Conservation (phyloP, 352 stramenopile genomes). For the Globisporangium splendens region DNA sequence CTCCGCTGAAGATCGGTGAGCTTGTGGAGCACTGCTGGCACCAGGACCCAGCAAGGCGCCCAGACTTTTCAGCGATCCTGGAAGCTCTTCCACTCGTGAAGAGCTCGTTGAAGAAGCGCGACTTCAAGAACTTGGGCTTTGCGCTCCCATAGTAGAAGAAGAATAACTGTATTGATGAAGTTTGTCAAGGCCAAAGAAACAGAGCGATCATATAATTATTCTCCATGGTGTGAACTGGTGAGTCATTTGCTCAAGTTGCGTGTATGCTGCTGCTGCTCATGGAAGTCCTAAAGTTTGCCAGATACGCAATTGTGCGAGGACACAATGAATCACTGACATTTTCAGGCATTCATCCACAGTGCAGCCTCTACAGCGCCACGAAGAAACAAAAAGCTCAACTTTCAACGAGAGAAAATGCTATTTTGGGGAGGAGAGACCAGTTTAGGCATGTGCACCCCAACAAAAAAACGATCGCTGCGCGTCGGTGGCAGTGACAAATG, state of each 20-base stretch:
- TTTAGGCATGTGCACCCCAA: too few species aligned
- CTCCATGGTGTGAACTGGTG: constrained; percentile 6
- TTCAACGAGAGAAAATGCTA: not conserved
- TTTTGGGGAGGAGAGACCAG: not conserved
- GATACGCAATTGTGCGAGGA: not conserved
- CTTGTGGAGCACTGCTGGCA: constrained; percentile 85
- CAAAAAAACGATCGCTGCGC: not conserved
- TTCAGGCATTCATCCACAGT: not conserved
- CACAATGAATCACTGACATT: not conserved
- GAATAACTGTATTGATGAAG: constrained; percentile 8
- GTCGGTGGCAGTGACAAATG: not conserved
- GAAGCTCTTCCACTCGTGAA: constrained; percentile 80
- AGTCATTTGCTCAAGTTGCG: not conserved
- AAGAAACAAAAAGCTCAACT: too few species aligned
- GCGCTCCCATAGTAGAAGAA: constrained; percentile 20
- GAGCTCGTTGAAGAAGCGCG: constrained; percentile 76
- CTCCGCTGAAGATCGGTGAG: constrained; percentile 73
- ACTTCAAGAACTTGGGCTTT: constrained; percentile 85
- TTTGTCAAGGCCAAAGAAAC: constrained; percentile 1
- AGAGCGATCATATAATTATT: constrained; percentile 12
- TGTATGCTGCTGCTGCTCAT: not conserved
- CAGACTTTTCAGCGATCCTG: constrained; percentile 72
- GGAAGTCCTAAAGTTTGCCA: too few species aligned
- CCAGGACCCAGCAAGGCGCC: constrained; percentile 67
- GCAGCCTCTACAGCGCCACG: not conserved